Evolutionary conservation across 192 early-diverging fungal genomes (phyloP).

Genomic region (Funneliformis mosseae): DNA sequence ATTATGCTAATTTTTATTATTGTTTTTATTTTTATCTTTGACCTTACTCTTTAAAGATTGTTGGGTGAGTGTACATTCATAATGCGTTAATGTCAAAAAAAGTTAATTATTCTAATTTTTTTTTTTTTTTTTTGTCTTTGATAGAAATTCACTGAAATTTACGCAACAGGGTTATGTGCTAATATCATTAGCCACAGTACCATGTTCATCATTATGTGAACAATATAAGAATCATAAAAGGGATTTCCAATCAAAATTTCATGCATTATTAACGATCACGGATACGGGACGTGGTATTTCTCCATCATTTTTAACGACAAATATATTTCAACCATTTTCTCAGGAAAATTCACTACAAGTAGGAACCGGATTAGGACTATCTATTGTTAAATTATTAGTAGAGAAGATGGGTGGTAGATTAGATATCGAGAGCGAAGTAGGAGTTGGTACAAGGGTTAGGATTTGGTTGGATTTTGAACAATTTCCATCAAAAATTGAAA

Average conservation of each 20-base stretch:
- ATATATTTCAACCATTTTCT: conserved; percentile 52
- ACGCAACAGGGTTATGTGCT: conserved; percentile 53
- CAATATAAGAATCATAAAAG: background rate
- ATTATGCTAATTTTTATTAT: no score
- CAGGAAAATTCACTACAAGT: conserved; percentile 53
- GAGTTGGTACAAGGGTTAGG: conserved; percentile 11
- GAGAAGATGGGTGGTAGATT: conserved; percentile 50
- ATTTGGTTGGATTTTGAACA: conserved; percentile 30
- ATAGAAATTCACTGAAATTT: conserved; percentile 57
- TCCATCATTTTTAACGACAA: conserved; percentile 40
- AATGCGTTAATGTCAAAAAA: no score
- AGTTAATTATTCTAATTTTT: background rate
- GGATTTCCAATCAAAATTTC: background rate
- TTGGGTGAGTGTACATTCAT: conserved; percentile 15
- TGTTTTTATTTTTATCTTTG: no score
- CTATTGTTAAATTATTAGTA: conserved; percentile 47
- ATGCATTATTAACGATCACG: conserved; percentile 47
- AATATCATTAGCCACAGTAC: conserved; percentile 40
- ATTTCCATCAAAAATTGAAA: background rate
- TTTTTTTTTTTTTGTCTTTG: conserved; percentile 32
- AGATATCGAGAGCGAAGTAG: conserved; percentile 42
- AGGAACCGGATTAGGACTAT: conserved; percentile 53
- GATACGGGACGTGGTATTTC: conserved; percentile 56
- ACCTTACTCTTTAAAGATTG: background rate
- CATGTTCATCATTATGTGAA: conserved; percentile 27